Base-by-base conservation (phyloP, 2,329 filamentous ascomycete species). In the Alternaria metachromatica region DNA sequence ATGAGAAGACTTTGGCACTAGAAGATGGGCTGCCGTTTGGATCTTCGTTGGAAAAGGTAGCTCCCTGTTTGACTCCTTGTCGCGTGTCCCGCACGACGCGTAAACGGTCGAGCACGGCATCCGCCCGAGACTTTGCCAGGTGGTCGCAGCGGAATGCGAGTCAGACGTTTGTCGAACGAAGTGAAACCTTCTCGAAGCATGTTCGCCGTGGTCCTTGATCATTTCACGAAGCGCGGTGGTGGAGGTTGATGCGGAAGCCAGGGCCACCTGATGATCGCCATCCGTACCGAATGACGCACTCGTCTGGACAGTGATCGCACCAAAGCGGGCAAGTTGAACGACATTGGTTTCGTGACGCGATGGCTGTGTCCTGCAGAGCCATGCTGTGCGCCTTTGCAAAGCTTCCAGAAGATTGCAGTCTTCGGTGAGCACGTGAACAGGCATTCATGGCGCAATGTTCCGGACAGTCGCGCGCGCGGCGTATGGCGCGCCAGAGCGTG, bases 311-410 rank as follows among this genome's bases (percentile, higher is more conserved):
- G 58, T 62, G 63, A 60, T 50, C 50, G 44, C 58, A 55, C 62
- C 44, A 63, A 63, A 55, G 60, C 54, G 51, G 65, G 56, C 64
- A 65, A 58, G 55, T 65, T 60, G 64, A 65, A 74, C 74, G 68
- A 70, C 65, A 66, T 62, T 68, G 71, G 77, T 78, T 78, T 78
- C 74, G 76, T 69, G 62, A 72, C 28, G 65, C 75, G 72, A 70
- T 53, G 56, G 48, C 64, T 49, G 60, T 41, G 60, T 56, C 58
- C 61, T 62, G 65, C 63, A 64, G 43, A 53, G 64, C 23, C 53
- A 63, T 65, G 60, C 51, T 11, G 66, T 61, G 64, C 60, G 44
- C 45, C 50, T 60, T 55, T 30, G 55, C 46, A 58, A 33, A 49
- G 53, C 60, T 73, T 72, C 65, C 53, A 70, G 67, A 73, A 72